Evolutionary conservation across 2,329 filamentous ascomycete genomes (phyloP).

Genomic region (Chrysoporthe austroafricana): DNA sequence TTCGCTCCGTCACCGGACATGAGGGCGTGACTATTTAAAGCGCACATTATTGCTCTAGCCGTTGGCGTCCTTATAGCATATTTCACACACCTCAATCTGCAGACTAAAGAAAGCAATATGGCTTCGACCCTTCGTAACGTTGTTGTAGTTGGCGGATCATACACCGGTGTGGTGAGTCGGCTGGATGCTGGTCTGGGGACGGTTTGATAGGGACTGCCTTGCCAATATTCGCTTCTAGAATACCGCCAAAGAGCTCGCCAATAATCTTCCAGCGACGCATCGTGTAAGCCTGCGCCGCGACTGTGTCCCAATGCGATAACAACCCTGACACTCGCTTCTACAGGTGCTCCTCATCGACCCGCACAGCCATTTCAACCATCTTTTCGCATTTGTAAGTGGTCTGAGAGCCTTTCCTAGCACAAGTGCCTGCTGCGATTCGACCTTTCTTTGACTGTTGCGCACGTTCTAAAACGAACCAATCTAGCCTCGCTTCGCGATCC

Average conservation of each 20-base stretch:
- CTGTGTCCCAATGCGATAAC: neutral
- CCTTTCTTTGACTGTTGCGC: neutral
- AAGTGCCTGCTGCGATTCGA: no score
- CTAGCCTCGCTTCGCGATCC: slow-evolving; percentile 49
- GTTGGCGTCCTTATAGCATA: neutral
- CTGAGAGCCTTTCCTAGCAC: no score
- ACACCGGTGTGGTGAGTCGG: slow-evolving; percentile 44
- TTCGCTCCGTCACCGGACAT: slow-evolving; percentile 11
- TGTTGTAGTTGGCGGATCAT: slow-evolving; percentile 51
- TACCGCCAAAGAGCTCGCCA: slow-evolving; percentile 41
- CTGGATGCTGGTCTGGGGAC: neutral
- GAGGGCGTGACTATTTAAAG: slow-evolving; percentile 18
- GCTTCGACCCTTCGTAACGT: slow-evolving; percentile 40
- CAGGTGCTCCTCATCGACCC: slow-evolving; percentile 50
- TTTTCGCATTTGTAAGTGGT: slow-evolving; percentile 47
- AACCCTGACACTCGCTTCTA: neutral
- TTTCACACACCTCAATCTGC: neutral
- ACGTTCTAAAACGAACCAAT: no score
- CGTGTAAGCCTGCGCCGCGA: slow-evolving; percentile 33
- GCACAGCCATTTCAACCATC: slow-evolving; percentile 53
- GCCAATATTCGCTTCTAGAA: slow-evolving; percentile 29
- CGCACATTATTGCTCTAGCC: neutral
- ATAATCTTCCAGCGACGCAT: slow-evolving; percentile 42
- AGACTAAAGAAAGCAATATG: slow-evolving; percentile 25
- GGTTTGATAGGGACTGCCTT: neutral